Evolutionary conservation across 2,329 filamentous ascomycete species (phyloP).

Genomic region (Chaetothyriales sp.): DNA sequence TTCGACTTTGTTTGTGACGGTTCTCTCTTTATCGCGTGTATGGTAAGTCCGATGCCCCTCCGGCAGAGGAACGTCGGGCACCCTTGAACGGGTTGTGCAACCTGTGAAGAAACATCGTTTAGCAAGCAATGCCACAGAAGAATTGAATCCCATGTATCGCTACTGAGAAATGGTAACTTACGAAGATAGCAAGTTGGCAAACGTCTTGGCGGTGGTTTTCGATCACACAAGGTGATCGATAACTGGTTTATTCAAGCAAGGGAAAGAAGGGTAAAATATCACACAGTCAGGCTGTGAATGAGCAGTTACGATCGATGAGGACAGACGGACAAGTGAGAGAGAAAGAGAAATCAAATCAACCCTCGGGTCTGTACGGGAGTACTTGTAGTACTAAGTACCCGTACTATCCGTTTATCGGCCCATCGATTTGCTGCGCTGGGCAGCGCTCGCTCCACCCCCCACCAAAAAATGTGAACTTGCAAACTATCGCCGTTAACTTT

Average conservation of each 20-base stretch:
- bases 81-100: slow-evolving; percentile 92
- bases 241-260: slow-evolving; percentile 1
- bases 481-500: no score
- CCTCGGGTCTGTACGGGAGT: no score
- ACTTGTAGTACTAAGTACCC: no score
- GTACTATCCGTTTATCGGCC: no score
- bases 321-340: no score
- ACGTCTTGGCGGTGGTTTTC: slow-evolving; percentile 66
- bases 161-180: slow-evolving; percentile 35
- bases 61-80: slow-evolving; percentile 84
- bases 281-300: no score
- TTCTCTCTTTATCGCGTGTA: slow-evolving; percentile 29
- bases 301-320: no score
- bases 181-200: slow-evolving; percentile 97
- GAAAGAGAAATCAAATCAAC: no score
- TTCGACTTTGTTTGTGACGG: slow-evolving; percentile 6
- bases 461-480: no score
- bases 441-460: no score
- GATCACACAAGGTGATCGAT: slow-evolving; percentile 18
- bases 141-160: background rate
- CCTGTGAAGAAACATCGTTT: slow-evolving; percentile 33
- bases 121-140: background rate
- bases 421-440: no score
- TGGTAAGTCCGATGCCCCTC: slow-evolving; percentile 54
- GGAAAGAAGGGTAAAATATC: background rate